phyloP scores from a whole-genome alignment of 1,284 basidiomycete species.

The Fereydounia khargensis region DNA sequence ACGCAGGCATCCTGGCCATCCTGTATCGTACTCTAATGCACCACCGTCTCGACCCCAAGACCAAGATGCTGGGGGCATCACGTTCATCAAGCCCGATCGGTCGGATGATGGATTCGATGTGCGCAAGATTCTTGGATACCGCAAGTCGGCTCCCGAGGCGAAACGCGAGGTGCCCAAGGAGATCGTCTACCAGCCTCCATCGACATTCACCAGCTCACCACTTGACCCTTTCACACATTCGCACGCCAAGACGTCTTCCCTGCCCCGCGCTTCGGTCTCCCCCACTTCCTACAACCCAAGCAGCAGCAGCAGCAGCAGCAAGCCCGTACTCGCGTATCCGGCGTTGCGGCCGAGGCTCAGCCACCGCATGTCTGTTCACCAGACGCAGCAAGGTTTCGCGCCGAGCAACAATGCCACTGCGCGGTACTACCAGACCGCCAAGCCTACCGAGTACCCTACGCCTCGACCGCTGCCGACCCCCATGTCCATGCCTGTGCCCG shows the following conservation, averaged over 20 bases:
- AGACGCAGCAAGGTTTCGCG: constrained; percentile 20
- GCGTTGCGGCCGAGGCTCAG: not conserved
- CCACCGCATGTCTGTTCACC: constrained; percentile 16
- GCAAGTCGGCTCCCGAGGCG: not conserved
- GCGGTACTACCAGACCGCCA: constrained; percentile 7
- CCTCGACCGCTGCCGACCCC: not conserved
- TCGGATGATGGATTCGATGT: constrained; percentile 11
- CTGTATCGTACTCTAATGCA: no score
- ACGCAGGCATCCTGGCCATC: no score
- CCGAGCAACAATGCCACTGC: constrained; percentile 4
- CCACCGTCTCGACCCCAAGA: no score
- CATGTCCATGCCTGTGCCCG: not conserved
- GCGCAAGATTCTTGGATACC: constrained; percentile 8
- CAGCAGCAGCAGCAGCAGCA: not conserved
- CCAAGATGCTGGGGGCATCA: not conserved
- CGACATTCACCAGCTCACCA: not conserved
- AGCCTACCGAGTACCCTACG: not conserved
- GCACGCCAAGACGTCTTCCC: constrained; percentile 1
- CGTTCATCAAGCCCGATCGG: constrained; percentile 1
- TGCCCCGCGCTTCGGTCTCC: no score
- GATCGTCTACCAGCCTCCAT: constrained; percentile 2
- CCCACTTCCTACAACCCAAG: no score
- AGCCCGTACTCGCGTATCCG: constrained; percentile 3
- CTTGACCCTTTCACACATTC: not conserved
- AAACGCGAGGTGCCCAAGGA: not conserved